Evolutionary conservation across 202 grass and related monocot species (phyloP), one percentile per base, ranked within the genome.

Genomic region (Eragrostis tef): DNA sequence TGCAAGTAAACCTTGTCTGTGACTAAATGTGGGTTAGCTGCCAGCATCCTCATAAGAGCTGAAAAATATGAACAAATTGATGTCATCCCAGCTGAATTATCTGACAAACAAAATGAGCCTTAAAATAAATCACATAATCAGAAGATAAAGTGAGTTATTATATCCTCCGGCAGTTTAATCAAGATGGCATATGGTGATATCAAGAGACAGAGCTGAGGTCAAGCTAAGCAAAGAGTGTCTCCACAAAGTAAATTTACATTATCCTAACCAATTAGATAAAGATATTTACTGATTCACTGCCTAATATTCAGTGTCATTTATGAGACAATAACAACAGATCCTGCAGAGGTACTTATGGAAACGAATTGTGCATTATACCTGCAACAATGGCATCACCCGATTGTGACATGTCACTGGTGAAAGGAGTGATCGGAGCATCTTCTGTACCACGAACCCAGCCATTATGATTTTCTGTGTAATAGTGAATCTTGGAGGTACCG

Each of bases 381-480:
- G 94, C 94, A 86, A 91, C 90, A 77, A 94, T 81, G 29, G 92
- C 90, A 70, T 98, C 92, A 27, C 94, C 92, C 19, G 88, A 90
- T 34, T 82, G 86, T 79, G 94, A 92, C 92, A 94, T 98, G 10
- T 94, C 92, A 49, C 86, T 16, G n/a, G 88, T 91, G 57, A 94
- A 94, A 8, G 94, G 90, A 79, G 88, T 87, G 52, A 94, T 91
- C 2, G 87, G 92, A 56, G 93, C 67, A 61, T 98, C 92, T 80
- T 98, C 94, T 24, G 83, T 89, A 24, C 94, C 94, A n/a, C 73
- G 70, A 76, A 94, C 84, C n/a, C 77, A 98, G 44, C 90, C 88
- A n/a, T 88, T 69, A 13, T 81, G 19, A 45, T 94, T 86, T 42
- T 84, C 62, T 16, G 92, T 97, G 80, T 97, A 97, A 86, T 94